Base-by-base conservation (phyloP, 345 rosid genomes). In the Salix caprea region DNA sequence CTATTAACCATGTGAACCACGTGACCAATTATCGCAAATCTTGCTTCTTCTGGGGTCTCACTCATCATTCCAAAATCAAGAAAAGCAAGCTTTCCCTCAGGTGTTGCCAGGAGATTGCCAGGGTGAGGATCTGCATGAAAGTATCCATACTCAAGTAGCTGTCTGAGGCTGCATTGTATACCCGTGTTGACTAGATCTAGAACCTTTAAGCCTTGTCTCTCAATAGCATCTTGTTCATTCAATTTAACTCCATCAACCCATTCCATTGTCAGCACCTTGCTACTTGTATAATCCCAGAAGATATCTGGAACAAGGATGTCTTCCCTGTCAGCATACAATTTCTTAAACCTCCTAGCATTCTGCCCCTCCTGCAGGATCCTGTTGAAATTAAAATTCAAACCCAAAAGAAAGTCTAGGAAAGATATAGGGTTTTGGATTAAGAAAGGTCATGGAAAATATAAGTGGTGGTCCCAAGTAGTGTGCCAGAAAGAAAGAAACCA, bases 121-220 rank as follows among this genome's bases (percentile, higher is more conserved):
- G 99, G 99, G 86, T 96, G 99, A 85, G 99, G 99, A 66, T 93
- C 99, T 16, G 98, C 99, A 73, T 96, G 99, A 80, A 96, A 96
- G 74, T 89, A 96, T 0, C 99, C 99, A 70, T 96, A 92, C 82
- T 96, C 99, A 10, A 96, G 92, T 56, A 96, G 91, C 76, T 96
- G 99, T 76, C 99, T 86, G 68, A 96, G 87, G 79, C 99, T 93
- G 83, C 99, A 96, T 67, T 96, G 98, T 69, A 96, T 96, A 67
- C 99, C 99, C 0, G 96, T 87, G 73, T 89, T 96, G 46, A 96
- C 99, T 60, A 96, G 89, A 88, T 96, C 99, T 52, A 96, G 80
- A 85, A 96, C 99, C 85, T 96, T 96, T 77, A 96, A 77, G 40
- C 99, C 99, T 75, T 96, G 99, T 61, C 82, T 87, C 85, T 96